Evolutionary conservation across 768 basidiomycete genomes (phyloP), one percentile per base, ranked within the genome.

Genomic region (Dacryopinax spathularia): DNA sequence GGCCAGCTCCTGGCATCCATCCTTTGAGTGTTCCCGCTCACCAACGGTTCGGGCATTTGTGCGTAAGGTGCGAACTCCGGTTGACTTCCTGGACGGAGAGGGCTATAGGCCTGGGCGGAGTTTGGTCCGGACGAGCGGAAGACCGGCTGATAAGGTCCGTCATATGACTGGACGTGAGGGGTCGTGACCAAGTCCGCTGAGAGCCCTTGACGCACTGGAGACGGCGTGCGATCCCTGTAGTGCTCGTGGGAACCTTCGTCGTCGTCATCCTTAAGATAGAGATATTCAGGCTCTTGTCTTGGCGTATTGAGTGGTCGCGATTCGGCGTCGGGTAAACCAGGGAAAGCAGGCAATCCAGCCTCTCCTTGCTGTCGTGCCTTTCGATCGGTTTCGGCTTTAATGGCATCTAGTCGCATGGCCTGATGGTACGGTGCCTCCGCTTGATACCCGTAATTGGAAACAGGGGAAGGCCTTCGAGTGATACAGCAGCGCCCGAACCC

Each of bases 401-500:
- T 84, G 16, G 89, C 89, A 66, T 90, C 88, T 64, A 92, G 75
- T 31, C 88, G 86, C 79, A 89, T 75, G 70, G 82, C 83, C 1
- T 91, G 87, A 1, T 79, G 76, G 68, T 83, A 80, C 16, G 75
- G 74, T 36, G 70, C 68, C 29, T 69, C 66, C 27, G 48, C 25
- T 33, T 44, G 63, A 20, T 60, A 44, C 33, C 60, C 27, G 33
- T 61, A 60, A 33, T 65, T 36, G 25, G 72, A 44, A 73, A 73
- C 33, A 73, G 71, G 29, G 76, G 73, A 13, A 76, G 77, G 39
- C 60, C 84, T 81, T 31, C 81, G 81, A 34, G 76, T 77, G n/a
- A 91, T 80, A 70, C 92, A 95, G 68, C 92, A 93, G 64, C 88
- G 80, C 16, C 94, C 93, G 37, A 91, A 69, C 1, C 85, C 81